phyloP scores from a whole-genome alignment of 768 basidiomycete genomes.

The Dacryopinax spathularia region DNA sequence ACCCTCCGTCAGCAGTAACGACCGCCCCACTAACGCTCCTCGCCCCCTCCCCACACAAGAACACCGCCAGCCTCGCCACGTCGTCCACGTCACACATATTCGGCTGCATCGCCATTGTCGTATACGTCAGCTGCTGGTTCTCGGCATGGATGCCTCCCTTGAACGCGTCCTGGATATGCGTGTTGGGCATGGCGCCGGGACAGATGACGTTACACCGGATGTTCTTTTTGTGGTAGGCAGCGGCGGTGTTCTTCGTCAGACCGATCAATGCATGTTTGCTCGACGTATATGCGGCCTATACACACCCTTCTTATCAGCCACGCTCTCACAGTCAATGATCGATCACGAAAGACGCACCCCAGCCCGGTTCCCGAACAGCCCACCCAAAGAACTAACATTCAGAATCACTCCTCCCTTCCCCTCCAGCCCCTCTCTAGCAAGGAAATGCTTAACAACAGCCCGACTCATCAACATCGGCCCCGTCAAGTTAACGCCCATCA shows the following conservation, averaged over 20 bases:
- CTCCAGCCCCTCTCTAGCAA: neutral
- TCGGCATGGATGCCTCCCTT: neutral
- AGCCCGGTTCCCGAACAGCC: neutral
- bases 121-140: neutral
- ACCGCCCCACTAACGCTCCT: neutral
- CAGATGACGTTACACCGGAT: slow-evolving; percentile 7
- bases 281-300: neutral
- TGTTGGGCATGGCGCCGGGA: neutral
- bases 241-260: slow-evolving; percentile 3
- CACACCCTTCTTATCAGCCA: neutral
- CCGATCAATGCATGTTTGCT: slow-evolving; percentile 3
- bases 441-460: neutral
- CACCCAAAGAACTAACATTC: neutral
- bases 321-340: neutral
- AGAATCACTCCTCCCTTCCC: neutral
- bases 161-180: neutral
- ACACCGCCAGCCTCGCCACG: neutral
- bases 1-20: neutral
- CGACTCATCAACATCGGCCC: slow-evolving; percentile 4
- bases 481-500: neutral
- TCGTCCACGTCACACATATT: neutral
- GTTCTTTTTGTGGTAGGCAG: neutral
- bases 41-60: neutral
- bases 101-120: slow-evolving; percentile 2
- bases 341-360: neutral